Conservation (phyloP, 176 grass and related monocot species). For the Ensete ventricosum region DNA sequence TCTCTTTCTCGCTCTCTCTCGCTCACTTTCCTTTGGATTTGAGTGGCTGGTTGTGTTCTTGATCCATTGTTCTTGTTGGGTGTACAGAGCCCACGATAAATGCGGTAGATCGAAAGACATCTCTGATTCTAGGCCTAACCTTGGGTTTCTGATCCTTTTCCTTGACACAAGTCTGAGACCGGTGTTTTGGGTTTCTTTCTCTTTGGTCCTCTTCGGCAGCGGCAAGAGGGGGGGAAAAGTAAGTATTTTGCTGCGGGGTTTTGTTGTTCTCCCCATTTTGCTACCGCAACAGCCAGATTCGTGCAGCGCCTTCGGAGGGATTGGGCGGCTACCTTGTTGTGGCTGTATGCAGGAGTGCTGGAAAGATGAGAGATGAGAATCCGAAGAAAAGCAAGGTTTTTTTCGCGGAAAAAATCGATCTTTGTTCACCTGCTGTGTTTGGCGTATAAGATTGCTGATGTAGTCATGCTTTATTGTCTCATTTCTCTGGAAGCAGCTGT, state of each 20-base stretch:
- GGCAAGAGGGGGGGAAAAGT: background rate
- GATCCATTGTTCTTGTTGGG: background rate
- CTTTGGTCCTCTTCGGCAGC: background rate
- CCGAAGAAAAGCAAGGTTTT: constrained; percentile 27
- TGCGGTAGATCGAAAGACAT: background rate
- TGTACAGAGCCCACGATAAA: background rate
- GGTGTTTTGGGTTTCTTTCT: background rate
- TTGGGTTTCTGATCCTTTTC: background rate
- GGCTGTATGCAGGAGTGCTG: constrained; percentile 60
- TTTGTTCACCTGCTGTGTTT: background rate
- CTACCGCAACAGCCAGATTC: background rate
- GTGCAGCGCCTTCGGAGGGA: constrained; percentile 4
- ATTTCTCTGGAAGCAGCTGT: constrained; percentile 55
- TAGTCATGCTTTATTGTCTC: constrained; percentile 9
- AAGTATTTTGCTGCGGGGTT: background rate
- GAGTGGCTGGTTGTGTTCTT: background rate
- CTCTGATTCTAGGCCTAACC: background rate
- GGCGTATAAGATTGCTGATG: background rate
- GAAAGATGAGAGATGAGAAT: constrained; percentile 87
- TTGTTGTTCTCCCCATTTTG: background rate
- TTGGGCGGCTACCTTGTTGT: constrained; percentile 16
- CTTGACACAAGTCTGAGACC: background rate
- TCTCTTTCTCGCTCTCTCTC: background rate
- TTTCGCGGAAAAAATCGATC: background rate
- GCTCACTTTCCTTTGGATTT: background rate